These are phyloP conservation scores for Nigrospora osmanthi DNA, from an alignment of 2,329 filamentous ascomycete species.

Conservation along the genomic window DNA sequence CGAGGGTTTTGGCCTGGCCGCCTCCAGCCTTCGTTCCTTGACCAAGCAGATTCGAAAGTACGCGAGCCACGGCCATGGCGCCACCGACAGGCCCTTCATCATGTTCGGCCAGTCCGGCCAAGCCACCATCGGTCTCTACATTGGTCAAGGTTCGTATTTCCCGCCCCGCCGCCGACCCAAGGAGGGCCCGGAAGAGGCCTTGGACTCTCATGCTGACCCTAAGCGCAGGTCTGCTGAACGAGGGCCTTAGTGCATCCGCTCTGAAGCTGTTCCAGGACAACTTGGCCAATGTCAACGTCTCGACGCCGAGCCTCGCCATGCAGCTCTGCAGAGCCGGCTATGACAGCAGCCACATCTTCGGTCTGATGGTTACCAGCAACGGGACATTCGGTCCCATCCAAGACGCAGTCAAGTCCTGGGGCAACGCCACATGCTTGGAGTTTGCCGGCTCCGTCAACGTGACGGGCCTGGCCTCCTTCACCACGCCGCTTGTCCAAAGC, in stretches of 20 bases:
- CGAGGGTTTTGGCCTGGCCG: slow-evolving; percentile 1
- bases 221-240: slow-evolving; percentile 12
- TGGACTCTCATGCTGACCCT: too few relatives aligned
- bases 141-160: slow-evolving; percentile 15
- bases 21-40: slow-evolving; percentile 11
- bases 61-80: slow-evolving; percentile 13
- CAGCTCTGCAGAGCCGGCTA: slow-evolving; percentile 24
- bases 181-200: too few relatives aligned
- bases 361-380: slow-evolving; percentile 22
- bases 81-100: slow-evolving; percentile 12
- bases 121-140: slow-evolving; percentile 24
- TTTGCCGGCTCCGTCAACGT: slow-evolving; percentile 11
- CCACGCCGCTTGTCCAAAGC: neutral
- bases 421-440: slow-evolving; percentile 17
- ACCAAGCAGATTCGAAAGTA: slow-evolving; percentile 20
- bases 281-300: slow-evolving; percentile 12
- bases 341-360: slow-evolving; percentile 23
- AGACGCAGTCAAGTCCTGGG: slow-evolving; percentile 19
- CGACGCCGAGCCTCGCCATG: slow-evolving; percentile 22
- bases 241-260: slow-evolving; percentile 16
- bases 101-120: slow-evolving; percentile 20
- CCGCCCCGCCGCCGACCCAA: too few relatives aligned
- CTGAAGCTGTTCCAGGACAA: slow-evolving; percentile 18
- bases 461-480: neutral
- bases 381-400: slow-evolving; percentile 22